Evolutionary conservation across 495 filamentous ascomycete species (phyloP), one percentile per base, ranked within the genome.

Genomic region (Penicillium bialowiezense): DNA sequence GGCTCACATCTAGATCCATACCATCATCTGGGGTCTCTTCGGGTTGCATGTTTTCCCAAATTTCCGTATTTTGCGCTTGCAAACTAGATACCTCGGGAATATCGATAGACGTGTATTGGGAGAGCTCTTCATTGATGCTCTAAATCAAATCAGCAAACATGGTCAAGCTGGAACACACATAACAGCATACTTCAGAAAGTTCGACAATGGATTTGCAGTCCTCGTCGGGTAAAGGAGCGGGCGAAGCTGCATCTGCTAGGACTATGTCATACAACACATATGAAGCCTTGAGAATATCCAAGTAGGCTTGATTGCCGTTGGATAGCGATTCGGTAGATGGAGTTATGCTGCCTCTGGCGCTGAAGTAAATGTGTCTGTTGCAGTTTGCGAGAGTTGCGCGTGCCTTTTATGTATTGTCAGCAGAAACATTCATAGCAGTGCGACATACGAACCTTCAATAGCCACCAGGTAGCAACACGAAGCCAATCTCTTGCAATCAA

Each of bases 401-500:
- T 7, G 63, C 65, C 59, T 66, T 50, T 15, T 7, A 9, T 23
- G 10, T 8, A 17, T 17, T 1, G 8, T 44, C 12, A 44, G 42
- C 21, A 24, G 9, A n/a, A 26, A 17, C 17, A 21, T 29, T 29
- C 19, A 44, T 43, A 19, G 28, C 7, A 26, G 7, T 1, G 18
- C 12, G 10, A 32, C 3, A 37, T 40, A 5, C 34, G 20, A 50
- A 69, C 71, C 60, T 74, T 74, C n/a, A 75, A 49, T 38, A 75
- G 46, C 72, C 72, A 75, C 71, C 71, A 75, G 37, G 65, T 71
- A 9, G 70, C 71, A 15, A 71, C 46, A 21, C 65, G 58, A 26
- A 75, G 53, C 72, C 69, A 73, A 24, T 70, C 67, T 33, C 57
- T 59, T 18, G 67, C 64, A 39, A 48, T 61, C 3, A 70, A 45